phyloP scores from a whole-genome alignment of 805 yeast species.

The Nakazawaea wickerhamii region DNA sequence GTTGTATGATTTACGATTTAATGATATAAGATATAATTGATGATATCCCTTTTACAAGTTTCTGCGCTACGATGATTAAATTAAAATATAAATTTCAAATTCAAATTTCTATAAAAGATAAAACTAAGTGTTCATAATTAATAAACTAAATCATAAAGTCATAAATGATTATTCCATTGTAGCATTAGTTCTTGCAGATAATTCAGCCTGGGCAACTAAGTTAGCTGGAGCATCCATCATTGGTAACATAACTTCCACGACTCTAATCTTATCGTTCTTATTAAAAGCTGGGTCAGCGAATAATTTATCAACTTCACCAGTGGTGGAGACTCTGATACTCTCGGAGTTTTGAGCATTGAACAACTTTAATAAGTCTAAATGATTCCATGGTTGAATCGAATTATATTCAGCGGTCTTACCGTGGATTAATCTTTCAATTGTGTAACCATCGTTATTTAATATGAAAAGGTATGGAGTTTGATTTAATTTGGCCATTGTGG shows the following conservation, averaged over 20 bases:
- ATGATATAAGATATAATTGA: no score
- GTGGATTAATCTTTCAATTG: constrained; percentile 70
- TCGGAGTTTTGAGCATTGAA: constrained; percentile 55
- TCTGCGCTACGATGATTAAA: no score
- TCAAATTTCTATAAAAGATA: no score
- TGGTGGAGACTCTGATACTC: constrained; percentile 45
- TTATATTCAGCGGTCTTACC: constrained; percentile 62
- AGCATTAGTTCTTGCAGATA: constrained; percentile 30
- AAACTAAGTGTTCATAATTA: background rate
- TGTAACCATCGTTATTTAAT: constrained; percentile 68
- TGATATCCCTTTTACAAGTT: no score
- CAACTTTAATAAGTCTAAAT: constrained; percentile 47
- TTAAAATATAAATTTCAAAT: no score
- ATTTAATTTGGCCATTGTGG: constrained; percentile 63
- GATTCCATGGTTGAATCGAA: constrained; percentile 66
- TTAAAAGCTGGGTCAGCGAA: constrained; percentile 43
- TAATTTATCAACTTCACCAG: constrained; percentile 53
- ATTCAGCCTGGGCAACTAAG: constrained; percentile 62
- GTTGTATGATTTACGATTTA: background rate
- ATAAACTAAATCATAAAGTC: background rate
- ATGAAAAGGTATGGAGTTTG: constrained; percentile 64
- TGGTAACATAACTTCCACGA: constrained; percentile 64
- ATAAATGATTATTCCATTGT: constrained; percentile 5
- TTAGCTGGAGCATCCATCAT: constrained; percentile 65
- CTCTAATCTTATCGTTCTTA: constrained; percentile 52